Evolutionary conservation across 2,329 filamentous ascomycete species (phyloP).

Genomic region (Monilinia laxa): DNA sequence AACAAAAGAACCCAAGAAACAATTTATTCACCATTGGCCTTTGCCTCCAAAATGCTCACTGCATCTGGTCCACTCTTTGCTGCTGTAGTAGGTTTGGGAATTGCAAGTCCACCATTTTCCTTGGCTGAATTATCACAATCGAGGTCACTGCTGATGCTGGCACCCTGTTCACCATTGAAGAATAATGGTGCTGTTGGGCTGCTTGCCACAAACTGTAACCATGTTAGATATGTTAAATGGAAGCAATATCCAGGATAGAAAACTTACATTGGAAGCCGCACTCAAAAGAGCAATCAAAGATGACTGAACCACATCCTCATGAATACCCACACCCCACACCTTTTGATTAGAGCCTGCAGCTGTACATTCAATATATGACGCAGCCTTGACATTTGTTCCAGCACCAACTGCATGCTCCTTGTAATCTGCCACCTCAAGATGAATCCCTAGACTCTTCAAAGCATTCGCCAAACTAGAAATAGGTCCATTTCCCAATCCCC

Average conservation of each 20-base stretch:
- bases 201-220: conserved; percentile 71
- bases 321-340: conserved; percentile 89
- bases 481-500: conserved; percentile 82
- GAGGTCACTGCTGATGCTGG: conserved; percentile 43
- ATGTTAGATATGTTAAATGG: conserved; percentile 83
- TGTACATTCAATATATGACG: conserved; percentile 89
- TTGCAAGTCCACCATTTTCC: conserved; percentile 31
- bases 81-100: conserved; percentile 33
- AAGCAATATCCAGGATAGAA: conserved; percentile 82
- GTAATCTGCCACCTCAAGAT: conserved; percentile 90
- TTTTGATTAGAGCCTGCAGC: conserved; percentile 64
- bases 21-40: conserved; percentile 42
- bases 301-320: conserved; percentile 89
- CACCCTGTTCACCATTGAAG: conserved; percentile 56
- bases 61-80: conserved; percentile 38
- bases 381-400: conserved; percentile 84
- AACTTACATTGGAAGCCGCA: conserved; percentile 78
- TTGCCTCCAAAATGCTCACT: conserved; percentile 45
- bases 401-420: conserved; percentile 91
- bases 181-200: conserved; percentile 67
- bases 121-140: conserved; percentile 37
- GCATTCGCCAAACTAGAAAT: conserved; percentile 87
- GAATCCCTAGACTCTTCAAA: conserved; percentile 73
- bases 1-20: conserved; percentile 13
- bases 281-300: conserved; percentile 82